These are phyloP conservation scores for Exserohilum turcica DNA, from an alignment of 2,329 filamentous ascomycete species.

Conservation along the genomic window DNA sequence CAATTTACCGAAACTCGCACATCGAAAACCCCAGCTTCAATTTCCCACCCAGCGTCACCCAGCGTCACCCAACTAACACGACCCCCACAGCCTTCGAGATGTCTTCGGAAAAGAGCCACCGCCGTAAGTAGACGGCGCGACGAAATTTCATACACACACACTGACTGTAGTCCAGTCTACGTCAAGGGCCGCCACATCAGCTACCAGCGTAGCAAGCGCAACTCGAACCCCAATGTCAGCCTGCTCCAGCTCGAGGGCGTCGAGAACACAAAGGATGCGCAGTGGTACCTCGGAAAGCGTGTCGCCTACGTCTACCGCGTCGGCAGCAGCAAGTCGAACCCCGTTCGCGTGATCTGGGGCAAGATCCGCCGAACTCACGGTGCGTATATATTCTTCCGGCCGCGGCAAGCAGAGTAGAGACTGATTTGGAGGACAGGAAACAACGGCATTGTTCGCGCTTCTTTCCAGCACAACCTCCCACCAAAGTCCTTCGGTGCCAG, in stretches of 20 bases:
- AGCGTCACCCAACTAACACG: slow-evolving; percentile 3
- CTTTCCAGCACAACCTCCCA: slow-evolving; percentile 92
- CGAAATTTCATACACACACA: background rate
- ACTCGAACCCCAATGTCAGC: slow-evolving; percentile 63
- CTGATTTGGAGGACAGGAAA: slow-evolving; percentile 68
- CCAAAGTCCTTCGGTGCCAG: slow-evolving; percentile 74
- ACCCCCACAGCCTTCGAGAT: slow-evolving; percentile 6
- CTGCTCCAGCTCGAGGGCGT: slow-evolving; percentile 98
- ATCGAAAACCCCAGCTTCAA: slow-evolving; percentile 9
- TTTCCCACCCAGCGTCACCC: background rate
- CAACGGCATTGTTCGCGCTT: slow-evolving; percentile 93
- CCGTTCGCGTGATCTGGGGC: slow-evolving; percentile 86
- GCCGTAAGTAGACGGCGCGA: slow-evolving; percentile 11
- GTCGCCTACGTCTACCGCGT: slow-evolving; percentile 96
- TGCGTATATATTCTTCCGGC: slow-evolving; percentile 58
- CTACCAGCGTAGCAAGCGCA: slow-evolving; percentile 84
- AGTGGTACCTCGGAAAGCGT: slow-evolving; percentile 98
- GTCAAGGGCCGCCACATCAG: slow-evolving; percentile 91
- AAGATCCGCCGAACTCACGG: slow-evolving; percentile 82
- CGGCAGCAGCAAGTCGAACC: slow-evolving; percentile 71
- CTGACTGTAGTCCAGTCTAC: slow-evolving; percentile 9
- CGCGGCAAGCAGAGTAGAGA: slow-evolving; percentile 39
- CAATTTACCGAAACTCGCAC: slow-evolving; percentile 13
- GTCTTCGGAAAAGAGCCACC: slow-evolving; percentile 18
- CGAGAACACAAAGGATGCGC: slow-evolving; percentile 82